Conservation (phyloP, 169 alveolate genomes). For the Cryptosporidium canis region DNA sequence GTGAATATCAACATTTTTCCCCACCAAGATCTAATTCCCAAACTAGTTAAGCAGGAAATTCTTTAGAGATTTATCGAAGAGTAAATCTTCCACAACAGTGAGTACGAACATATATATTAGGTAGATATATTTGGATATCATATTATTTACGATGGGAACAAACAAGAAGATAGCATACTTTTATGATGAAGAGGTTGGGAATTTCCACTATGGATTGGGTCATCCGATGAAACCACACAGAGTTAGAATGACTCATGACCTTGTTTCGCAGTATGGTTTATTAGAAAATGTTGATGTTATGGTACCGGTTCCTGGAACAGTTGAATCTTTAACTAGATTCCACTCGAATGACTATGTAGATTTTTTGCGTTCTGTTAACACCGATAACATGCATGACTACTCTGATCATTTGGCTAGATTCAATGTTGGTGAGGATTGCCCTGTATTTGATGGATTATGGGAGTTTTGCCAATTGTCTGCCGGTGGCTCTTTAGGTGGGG, state of each 20-base stretch:
- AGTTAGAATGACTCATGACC: conserved; percentile 85
- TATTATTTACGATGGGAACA: conserved; percentile 30
- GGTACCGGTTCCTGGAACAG: conserved; percentile 73
- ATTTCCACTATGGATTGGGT: conserved; percentile 81
- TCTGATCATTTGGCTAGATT: conserved; percentile 85
- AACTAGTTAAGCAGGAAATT: neutral
- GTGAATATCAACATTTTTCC: neutral
- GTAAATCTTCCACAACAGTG: neutral
- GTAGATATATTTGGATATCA: neutral
- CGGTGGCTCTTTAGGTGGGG: conserved; percentile 86
- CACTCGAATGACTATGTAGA: conserved; percentile 90
- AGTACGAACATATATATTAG: neutral
- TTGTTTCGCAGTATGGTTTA: conserved; percentile 83
- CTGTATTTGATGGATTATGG: conserved; percentile 90
- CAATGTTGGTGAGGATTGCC: conserved; percentile 92
- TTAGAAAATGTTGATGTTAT: conserved; percentile 68
- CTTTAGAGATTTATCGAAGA: neutral
- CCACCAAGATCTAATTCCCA: neutral
- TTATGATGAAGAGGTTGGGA: conserved; percentile 85
- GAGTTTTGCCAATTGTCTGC: conserved; percentile 87
- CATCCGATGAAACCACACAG: conserved; percentile 93
- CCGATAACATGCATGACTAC: conserved; percentile 83
- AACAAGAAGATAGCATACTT: conserved; percentile 79
- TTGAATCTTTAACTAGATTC: conserved; percentile 74
- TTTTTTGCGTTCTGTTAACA: conserved; percentile 84